Evolutionary conservation across 2,329 filamentous ascomycete species (phyloP), one percentile per base, ranked within the genome.

Genomic region (Xylariaceae sp.): DNA sequence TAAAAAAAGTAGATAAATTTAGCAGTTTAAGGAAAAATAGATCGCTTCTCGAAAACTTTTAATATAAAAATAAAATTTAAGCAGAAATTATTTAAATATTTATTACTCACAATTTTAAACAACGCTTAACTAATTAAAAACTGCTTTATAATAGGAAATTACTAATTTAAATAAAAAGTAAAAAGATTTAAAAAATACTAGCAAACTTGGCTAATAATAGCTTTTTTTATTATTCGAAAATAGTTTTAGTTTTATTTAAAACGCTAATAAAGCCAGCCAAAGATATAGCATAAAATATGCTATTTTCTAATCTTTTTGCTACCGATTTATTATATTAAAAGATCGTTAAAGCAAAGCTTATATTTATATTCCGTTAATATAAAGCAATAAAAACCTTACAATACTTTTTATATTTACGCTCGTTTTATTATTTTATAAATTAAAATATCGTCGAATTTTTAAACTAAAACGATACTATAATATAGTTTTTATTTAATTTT

Each of bases 401-500:
- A 43, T 85, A 83, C 52, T 76, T 80, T 22, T 71, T 97, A 3
- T 89, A 97, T 52, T 93, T 93, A 2, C 79, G 85, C 36, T 95
- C 91, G 1, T 75, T 79, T 8, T 83, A 92, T 61, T 96, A 96
- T 60, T 72, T 75, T n/a, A 46, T 54, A 6, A 22, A 73, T 67
- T 61, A 77, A 39, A 87, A 87, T 55, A 84, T 86, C 12, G 86
- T 94, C 14, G 85, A 88, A 49, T 68, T 97, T 12, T 73, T 98
- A 21, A 89, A 95, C 63, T 75, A 82, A 2, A 87, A 84, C 50
- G 93, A 92, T 2, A 92, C 86, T n/a, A 74, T 96, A 2, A 74
- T 97, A 6, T 93, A 98, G 62, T 70, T 98, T n/a, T 93, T 93
- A 0, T 96, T 88, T 58, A 93, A 98, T 64, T 72, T 97, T 19